Evolutionary conservation across 345 rosid genomes (phyloP).

Genomic region (Populus pruinosa): DNA sequence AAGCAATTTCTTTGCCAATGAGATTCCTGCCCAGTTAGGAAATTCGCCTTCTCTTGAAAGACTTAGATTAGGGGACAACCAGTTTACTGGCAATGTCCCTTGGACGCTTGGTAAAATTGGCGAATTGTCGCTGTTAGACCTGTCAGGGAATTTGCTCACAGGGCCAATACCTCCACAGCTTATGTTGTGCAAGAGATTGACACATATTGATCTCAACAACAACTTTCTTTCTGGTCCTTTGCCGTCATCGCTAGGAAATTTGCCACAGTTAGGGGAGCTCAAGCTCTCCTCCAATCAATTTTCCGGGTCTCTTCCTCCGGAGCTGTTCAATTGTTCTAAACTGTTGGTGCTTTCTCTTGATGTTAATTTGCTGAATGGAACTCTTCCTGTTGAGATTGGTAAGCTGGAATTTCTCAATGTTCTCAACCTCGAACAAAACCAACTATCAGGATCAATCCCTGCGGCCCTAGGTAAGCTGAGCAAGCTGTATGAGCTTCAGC

Average conservation of each 20-base stretch:
- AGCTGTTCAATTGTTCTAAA: slow-evolving; percentile 67
- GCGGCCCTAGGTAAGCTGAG: slow-evolving; percentile 57
- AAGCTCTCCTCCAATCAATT: slow-evolving; percentile 75
- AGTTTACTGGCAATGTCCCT: slow-evolving; percentile 69
- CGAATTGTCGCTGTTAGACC: slow-evolving; percentile 59
- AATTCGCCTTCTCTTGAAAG: slow-evolving; percentile 77
- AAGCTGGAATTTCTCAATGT: slow-evolving; percentile 58
- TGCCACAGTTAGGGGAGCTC: slow-evolving; percentile 67
- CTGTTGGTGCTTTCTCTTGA: slow-evolving; percentile 69
- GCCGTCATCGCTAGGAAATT: slow-evolving; percentile 76
- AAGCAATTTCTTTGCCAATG: slow-evolving; percentile 54
- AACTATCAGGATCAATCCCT: slow-evolving; percentile 68
- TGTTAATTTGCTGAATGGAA: slow-evolving; percentile 57
- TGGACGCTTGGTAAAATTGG: slow-evolving; percentile 72
- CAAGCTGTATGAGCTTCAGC: slow-evolving; percentile 64
- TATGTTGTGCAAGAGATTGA: slow-evolving; percentile 61
- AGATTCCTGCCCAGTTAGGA: slow-evolving; percentile 67
- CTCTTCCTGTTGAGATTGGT: slow-evolving; percentile 56
- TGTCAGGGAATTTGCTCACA: slow-evolving; percentile 66
- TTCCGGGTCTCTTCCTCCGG: slow-evolving; percentile 53
- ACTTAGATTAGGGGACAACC: slow-evolving; percentile 74
- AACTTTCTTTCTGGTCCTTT: slow-evolving; percentile 65
- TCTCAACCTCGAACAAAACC: slow-evolving; percentile 58
- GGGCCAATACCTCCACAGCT: slow-evolving; percentile 69
- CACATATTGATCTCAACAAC: slow-evolving; percentile 79